A percentile compares a stretch with the other conserved stretches of the same genome.
phyloP scores from a whole-genome alignment of 768 basidiomycete species.

The Auriscalpium orientale region DNA sequence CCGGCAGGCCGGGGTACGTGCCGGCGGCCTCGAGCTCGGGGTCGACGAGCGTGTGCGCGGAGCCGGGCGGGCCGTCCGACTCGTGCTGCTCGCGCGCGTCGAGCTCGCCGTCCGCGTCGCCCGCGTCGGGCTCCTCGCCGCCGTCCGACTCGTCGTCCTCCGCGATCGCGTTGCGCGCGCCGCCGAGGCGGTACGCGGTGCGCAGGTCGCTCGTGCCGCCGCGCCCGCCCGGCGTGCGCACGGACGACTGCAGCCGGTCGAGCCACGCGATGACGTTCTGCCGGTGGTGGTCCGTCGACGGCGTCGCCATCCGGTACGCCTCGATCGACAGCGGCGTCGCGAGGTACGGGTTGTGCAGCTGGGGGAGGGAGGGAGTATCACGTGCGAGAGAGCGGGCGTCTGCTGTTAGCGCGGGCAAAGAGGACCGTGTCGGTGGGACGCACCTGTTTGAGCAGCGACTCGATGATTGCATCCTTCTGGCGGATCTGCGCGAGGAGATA shows the following conservation, averaged over 20 bases:
- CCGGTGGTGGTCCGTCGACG: slow-evolving; percentile 65
- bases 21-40: slow-evolving; percentile 30
- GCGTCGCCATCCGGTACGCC: slow-evolving; percentile 71
- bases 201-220: slow-evolving; percentile 25
- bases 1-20: slow-evolving; percentile 44
- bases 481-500: slow-evolving; percentile 79
- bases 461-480: slow-evolving; percentile 84
- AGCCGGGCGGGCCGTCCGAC: slow-evolving; percentile 9
- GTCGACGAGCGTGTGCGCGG: slow-evolving; percentile 20
- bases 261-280: slow-evolving; percentile 68
- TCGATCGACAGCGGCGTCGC: slow-evolving; percentile 76
- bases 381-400: not conserved
- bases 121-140: slow-evolving; percentile 22
- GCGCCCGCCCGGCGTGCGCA: slow-evolving; percentile 40
- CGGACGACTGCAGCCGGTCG: slow-evolving; percentile 56
- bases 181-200: slow-evolving; percentile 33
- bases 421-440: slow-evolving; percentile 6
- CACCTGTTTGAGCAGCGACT: slow-evolving; percentile 78
- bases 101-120: slow-evolving; percentile 4
- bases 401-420: no score
- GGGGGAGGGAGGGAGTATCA: slow-evolving; percentile 3
- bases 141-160: slow-evolving; percentile 39
- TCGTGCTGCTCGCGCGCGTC: not conserved
- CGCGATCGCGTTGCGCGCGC: slow-evolving; percentile 11
- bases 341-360: slow-evolving; percentile 76